These are phyloP conservation scores for Evernia prunastri DNA, from an alignment of 495 filamentous ascomycete genomes.

Conservation along the genomic window DNA sequence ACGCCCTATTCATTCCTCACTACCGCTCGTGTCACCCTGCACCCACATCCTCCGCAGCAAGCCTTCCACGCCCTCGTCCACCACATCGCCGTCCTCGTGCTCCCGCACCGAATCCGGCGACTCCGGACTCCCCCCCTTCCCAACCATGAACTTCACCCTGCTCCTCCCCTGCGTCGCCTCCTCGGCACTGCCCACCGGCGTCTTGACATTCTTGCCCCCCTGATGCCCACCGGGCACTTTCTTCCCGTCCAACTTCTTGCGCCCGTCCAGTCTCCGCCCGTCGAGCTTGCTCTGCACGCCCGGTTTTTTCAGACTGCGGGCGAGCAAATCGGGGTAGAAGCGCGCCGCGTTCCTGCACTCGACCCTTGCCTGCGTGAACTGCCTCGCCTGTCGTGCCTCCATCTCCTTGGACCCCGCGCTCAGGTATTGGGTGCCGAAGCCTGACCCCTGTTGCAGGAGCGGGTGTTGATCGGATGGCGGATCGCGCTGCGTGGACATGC, in stretches of 20 bases:
- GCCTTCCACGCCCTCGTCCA: conserved; percentile 19
- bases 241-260: conserved; percentile 7
- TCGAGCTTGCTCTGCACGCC: conserved; percentile 16
- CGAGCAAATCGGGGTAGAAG: conserved; percentile 17
- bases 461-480: conserved; percentile 19
- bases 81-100: conserved; percentile 6
- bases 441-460: conserved; percentile 10
- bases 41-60: conserved; percentile 26
- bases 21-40: neutral
- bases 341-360: conserved; percentile 20
- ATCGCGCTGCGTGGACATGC: conserved; percentile 22
- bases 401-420: conserved; percentile 13
- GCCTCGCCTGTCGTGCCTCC: conserved; percentile 16
- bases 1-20: too few species aligned
- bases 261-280: conserved; percentile 2
- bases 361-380: conserved; percentile 16
- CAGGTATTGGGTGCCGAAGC: conserved; percentile 16
- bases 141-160: conserved; percentile 25
- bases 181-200: neutral
- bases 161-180: conserved; percentile 13
- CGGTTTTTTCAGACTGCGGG: conserved; percentile 5
- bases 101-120: conserved; percentile 3
- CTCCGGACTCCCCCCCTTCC: conserved; percentile 13
- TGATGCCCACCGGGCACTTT: neutral
- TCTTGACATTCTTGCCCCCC: conserved; percentile 8